Evolutionary conservation across 176 grass and related monocot species (phyloP), one percentile per base, ranked within the genome.

Genomic region (Paspalum notatum): DNA sequence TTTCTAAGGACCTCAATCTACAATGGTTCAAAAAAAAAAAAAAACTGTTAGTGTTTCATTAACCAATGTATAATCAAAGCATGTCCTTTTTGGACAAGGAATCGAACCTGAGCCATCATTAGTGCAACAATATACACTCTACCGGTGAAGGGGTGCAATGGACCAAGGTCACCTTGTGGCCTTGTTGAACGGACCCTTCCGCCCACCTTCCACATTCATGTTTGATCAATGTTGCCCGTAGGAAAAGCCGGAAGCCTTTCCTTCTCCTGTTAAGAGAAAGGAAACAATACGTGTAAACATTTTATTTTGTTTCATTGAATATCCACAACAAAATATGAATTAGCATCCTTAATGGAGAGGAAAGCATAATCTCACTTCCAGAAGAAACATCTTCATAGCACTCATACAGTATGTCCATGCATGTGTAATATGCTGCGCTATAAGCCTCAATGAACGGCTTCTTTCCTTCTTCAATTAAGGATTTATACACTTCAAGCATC

Each of bases 81-180:
- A 13, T 62, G 32, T 38, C 5, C 27, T 21, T 25, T 62, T 27
- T 69, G 0, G 43, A 24, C 46, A 9, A 10, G 41, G 55, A 40
- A 76, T 53, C 53, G 4, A 85, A 92, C 92, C 92, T 94, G 90
- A 55, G 95, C 92, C 95, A 98, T 98, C 90, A 93, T 93, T n/a
- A 97, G 67, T 58, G 90, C 93, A 50, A 92, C 85, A n/a, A n/a
- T n/a, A 76, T 93, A 93, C 18, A 93, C 85, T 78, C 93, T 90
- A 47, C 90, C 93, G 56, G 93, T 97, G 60, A 97, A 97, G 16
- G 93, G 90, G 61, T 97, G 83, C 72, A 91, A 45, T 1, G 85
- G 93, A 5, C 88, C 90, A 51, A 93, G 87, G 66, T 97, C 93
- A 68, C 76, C 88, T 22, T 75, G 68, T 74, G 90, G 85, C 27